These are phyloP conservation scores for Penicillium lividum DNA, from an alignment of 495 filamentous ascomycete genomes.

Conservation along the genomic window DNA sequence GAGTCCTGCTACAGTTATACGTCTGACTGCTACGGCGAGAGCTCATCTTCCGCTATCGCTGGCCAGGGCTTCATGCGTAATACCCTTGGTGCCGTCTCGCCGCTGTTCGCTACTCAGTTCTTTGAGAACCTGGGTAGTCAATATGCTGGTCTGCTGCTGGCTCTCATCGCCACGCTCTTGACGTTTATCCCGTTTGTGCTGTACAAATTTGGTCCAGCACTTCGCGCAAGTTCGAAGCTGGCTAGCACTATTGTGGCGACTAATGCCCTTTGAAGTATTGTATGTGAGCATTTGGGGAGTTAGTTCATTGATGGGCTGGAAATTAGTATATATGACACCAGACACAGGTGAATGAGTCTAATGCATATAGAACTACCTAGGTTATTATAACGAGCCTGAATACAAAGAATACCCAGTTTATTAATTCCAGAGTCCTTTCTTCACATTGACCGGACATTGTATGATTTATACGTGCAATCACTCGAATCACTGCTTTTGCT, in stretches of 20 bases:
- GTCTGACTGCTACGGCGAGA: constrained; percentile 46
- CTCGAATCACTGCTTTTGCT: background rate
- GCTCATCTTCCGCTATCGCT: constrained; percentile 47
- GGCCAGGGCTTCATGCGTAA: constrained; percentile 53
- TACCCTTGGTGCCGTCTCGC: constrained; percentile 50
- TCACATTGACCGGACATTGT: background rate
- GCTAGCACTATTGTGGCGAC: constrained; percentile 22
- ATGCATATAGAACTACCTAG: background rate
- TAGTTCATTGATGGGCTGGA: background rate
- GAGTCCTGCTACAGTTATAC: constrained; percentile 49
- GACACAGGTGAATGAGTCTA: background rate
- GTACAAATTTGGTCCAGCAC: constrained; percentile 43
- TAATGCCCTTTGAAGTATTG: constrained; percentile 1
- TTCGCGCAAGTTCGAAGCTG: constrained; percentile 39
- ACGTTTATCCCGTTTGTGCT: constrained; percentile 44
- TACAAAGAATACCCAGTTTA: background rate
- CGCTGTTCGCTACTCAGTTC: constrained; percentile 50
- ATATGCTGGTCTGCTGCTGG: constrained; percentile 46
- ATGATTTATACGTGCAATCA: too few relatives aligned
- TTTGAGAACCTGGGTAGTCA: constrained; percentile 48
- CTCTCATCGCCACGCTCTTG: constrained; percentile 40
- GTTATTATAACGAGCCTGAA: background rate
- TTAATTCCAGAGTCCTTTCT: background rate
- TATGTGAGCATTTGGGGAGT: background rate
- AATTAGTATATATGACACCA: background rate